Evolutionary conservation across 192 early-diverging fungal genomes (phyloP), one percentile per base, ranked within the genome.

Genomic region (Entophlyctis luteolus): DNA sequence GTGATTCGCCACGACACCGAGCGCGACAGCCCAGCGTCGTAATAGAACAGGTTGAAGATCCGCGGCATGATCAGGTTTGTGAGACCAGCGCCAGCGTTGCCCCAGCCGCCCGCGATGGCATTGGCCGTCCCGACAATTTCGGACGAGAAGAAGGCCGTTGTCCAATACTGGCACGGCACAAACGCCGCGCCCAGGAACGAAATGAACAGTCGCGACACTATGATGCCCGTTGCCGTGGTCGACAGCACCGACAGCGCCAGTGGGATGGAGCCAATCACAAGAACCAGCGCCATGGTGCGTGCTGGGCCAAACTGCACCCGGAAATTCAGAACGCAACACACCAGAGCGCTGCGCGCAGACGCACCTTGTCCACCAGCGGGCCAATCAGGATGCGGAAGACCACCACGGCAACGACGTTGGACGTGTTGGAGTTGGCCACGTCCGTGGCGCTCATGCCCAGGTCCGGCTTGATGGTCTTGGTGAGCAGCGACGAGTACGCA

Each of bases 91-190:
- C 87, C 87, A 72, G 84, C 80, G 69, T 88, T 88, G 37, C 87
- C 87, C 77, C 87, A 88, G 3, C 87, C 87, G 48, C 86, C 87
- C 8, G 76, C 81, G 33, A 88, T 39, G 27, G 88, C 87, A 65
- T 89, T 89, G 22, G 87, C 87, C 46, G 80, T 77, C 23, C 87
- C 87, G 28, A 90, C 86, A 39, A 86, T 71, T 22, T 77, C 56
- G 16, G 59, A 27, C 37, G 71, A 52, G 71, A 89, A 88, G 74
- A 87, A 78, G 38, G 77, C 65, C 1, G 81, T 87, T 18, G 87
- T 80, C 85, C 87, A 88, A 67, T 86, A 83, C 53, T 88, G 87
- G 59, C 86, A 88, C 25, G 87, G 86, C 1, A 88, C 87, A 77
- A 88, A 88, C 4, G 85, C 55, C 4, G 84, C 82, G 29, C 87